These are phyloP conservation scores for Daldinia bambusicola DNA, from an alignment of 495 filamentous ascomycete species.

Conservation along the genomic window DNA sequence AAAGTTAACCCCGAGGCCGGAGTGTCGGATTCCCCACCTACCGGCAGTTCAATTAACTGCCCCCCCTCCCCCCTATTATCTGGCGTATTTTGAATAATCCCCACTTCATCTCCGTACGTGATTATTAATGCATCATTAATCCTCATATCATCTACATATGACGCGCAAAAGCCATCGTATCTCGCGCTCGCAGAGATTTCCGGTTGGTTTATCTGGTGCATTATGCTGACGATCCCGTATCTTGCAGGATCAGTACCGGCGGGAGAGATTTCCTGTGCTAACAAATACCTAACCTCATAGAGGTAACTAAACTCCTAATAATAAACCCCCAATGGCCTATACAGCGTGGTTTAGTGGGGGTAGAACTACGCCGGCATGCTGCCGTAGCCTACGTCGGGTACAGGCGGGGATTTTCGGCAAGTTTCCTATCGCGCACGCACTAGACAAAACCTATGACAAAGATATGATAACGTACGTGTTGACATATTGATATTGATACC, in stretches of 20 bases:
- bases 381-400: not conserved
- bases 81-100: not conserved
- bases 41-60: slow-evolving; percentile 39
- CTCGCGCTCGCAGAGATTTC: not conserved
- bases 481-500: not conserved
- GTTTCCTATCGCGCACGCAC: not conserved
- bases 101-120: slow-evolving; percentile 2
- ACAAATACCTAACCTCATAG: too few relatives aligned
- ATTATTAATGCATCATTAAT: slow-evolving; percentile 12
- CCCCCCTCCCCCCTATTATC: slow-evolving; percentile 9
- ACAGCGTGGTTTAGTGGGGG: not conserved
- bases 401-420: not conserved
- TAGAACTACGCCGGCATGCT: not conserved
- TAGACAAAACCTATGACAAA: not conserved
- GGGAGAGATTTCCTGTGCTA: not conserved
- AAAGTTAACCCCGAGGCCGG: slow-evolving; percentile 37
- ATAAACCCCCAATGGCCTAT: not conserved
- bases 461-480: not conserved
- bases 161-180: not conserved
- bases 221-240: not conserved
- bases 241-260: not conserved
- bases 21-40: slow-evolving; percentile 37
- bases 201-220: not conserved
- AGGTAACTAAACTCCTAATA: not conserved
- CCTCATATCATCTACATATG: not conserved